A percentile compares a stretch with the other conserved stretches of the same genome.
phyloP scores from a whole-genome alignment of 192 early-diverging fungal genomes.

The Coemansia sp. region DNA sequence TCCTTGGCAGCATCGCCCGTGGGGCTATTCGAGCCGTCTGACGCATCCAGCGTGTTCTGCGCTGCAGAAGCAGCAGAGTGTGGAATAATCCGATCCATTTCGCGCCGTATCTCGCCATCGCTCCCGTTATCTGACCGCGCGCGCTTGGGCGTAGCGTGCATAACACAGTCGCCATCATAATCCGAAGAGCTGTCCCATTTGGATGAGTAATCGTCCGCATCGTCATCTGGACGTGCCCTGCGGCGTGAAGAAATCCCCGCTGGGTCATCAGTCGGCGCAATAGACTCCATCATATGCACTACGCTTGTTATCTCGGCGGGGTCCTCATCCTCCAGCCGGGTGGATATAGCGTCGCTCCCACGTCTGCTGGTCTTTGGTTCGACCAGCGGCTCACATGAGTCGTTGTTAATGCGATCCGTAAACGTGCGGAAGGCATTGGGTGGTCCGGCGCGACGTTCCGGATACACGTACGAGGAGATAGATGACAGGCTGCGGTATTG shows the following conservation, averaged over 20 bases:
- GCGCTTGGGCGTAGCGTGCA: constrained; percentile 36
- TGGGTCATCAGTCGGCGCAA: not conserved
- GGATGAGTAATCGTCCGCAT: not conserved
- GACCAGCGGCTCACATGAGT: constrained; percentile 35
- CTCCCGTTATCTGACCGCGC: constrained; percentile 38
- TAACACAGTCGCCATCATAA: constrained; percentile 1
- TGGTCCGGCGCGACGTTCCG: constrained; percentile 17
- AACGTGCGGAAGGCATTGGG: constrained; percentile 35
- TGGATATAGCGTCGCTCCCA: not conserved
- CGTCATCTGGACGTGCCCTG: not conserved
- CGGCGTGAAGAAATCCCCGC: not conserved
- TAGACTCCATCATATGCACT: not conserved
- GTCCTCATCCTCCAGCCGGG: no score
- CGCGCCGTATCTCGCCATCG: constrained; percentile 18
- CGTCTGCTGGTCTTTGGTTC: not conserved
- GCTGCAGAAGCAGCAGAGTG: constrained; percentile 3
- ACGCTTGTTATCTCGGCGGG: no score
- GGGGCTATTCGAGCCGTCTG: no score
- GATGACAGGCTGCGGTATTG: constrained; percentile 37
- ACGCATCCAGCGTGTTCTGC: no score
- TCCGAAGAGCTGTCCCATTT: constrained; percentile 22
- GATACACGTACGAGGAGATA: constrained; percentile 33
- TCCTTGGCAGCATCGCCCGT: not conserved
- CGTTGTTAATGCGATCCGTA: constrained; percentile 33
- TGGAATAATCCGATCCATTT: not conserved